A percentile compares a stretch with the other conserved stretches of the same genome.
Conservation (phyloP, 2,329 filamentous ascomycete species). For the Davidsoniella eucalypti region DNA sequence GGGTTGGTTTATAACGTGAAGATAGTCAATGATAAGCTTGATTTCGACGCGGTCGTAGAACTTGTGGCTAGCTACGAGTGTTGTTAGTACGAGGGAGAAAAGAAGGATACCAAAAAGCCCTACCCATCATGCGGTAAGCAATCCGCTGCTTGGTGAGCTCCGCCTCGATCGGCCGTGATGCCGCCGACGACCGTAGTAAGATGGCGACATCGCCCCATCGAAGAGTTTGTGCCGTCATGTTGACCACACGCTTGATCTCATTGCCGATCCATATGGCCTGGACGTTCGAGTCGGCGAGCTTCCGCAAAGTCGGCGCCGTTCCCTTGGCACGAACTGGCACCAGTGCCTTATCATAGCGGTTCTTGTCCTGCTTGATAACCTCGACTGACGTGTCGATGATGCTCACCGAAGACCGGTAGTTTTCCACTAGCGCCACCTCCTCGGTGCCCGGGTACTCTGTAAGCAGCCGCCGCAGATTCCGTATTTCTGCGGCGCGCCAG, state of each 20-base stretch:
- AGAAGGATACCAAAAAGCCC: not conserved
- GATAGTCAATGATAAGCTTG: conserved; percentile 73
- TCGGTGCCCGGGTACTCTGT: conserved; percentile 60
- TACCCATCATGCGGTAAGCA: conserved; percentile 76
- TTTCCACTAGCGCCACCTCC: conserved; percentile 76
- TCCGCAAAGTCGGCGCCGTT: conserved; percentile 64
- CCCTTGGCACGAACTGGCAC: conserved; percentile 67
- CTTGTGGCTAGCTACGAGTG: conserved; percentile 39
- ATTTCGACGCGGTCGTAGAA: conserved; percentile 90
- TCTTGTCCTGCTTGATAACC: conserved; percentile 79
- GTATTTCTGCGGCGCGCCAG: conserved; percentile 83
- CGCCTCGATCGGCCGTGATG: conserved; percentile 76
- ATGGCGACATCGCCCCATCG: conserved; percentile 68
- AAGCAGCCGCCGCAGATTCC: conserved; percentile 68
- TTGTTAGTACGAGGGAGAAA: not conserved
- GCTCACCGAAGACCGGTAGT: conserved; percentile 78
- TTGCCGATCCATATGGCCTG: conserved; percentile 82
- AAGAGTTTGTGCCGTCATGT: conserved; percentile 59
- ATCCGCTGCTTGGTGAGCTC: conserved; percentile 67
- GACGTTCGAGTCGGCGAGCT: conserved; percentile 47
- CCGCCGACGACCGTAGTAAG: conserved; percentile 63
- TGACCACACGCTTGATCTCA: conserved; percentile 56
- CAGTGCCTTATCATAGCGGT: conserved; percentile 63
- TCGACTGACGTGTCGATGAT: conserved; percentile 67
- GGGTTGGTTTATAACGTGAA: conserved; percentile 70